Percentiles rank a stretch among this genome's conserved stretches.
Evolutionary conservation across 129 eudicot genomes (phyloP).

Genomic region (Deinandra increscens): DNA sequence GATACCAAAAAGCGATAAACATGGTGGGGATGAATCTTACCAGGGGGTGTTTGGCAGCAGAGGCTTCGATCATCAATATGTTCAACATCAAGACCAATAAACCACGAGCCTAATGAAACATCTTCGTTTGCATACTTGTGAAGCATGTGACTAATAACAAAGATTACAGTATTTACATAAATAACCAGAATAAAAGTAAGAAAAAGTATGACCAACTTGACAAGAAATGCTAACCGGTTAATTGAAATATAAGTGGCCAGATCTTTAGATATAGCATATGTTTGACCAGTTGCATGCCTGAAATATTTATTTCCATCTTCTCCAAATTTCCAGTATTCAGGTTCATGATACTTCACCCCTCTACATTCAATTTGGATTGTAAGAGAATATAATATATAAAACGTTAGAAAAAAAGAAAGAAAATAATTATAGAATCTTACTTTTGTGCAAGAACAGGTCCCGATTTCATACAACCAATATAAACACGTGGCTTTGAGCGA

Average conservation of each 20-base stretch:
- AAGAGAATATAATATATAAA: background rate
- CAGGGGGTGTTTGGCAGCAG: constrained; percentile 80
- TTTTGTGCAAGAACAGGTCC: constrained; percentile 86
- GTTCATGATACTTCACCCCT: constrained; percentile 92
- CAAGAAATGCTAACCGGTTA: constrained; percentile 52
- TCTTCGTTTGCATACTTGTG: constrained; percentile 90
- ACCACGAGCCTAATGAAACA: constrained; percentile 89
- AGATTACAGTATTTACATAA: constrained; percentile 4
- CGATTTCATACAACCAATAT: constrained; percentile 94
- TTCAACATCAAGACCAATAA: constrained; percentile 87
- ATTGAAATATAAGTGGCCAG: constrained; percentile 79
- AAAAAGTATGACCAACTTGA: background rate
- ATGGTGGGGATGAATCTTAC: constrained; percentile 29
- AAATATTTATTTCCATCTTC: constrained; percentile 93
- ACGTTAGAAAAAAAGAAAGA: background rate
- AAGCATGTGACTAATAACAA: constrained; percentile 52
- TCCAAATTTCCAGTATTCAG: constrained; percentile 94
- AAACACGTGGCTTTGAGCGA: constrained; percentile 67
- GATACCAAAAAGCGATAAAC: background rate
- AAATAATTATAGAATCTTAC: constrained; percentile 29
- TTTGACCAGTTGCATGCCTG: constrained; percentile 93
- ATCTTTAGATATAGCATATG: constrained; percentile 81
- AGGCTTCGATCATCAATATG: constrained; percentile 88
- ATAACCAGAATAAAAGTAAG: background rate
- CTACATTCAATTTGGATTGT: constrained; percentile 28